Conservation (phyloP, 2,329 filamentous ascomycete genomes). For the Sporothrix sp. region DNA sequence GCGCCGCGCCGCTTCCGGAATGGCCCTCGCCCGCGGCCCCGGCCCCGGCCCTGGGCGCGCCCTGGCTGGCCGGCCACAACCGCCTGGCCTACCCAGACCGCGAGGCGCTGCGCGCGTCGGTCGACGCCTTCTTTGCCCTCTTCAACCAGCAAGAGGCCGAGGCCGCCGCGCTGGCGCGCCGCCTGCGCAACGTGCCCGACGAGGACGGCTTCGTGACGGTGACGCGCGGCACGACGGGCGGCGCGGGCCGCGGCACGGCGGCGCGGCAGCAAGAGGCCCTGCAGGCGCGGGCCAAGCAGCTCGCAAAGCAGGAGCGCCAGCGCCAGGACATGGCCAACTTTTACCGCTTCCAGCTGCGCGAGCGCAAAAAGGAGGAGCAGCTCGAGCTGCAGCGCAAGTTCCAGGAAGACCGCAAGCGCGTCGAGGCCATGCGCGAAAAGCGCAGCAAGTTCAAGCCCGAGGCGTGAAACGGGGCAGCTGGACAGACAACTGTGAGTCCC, state of each 20-base stretch:
- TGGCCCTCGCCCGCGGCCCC: not conserved
- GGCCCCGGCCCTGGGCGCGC: conserved; percentile 39
- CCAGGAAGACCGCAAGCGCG: conserved; percentile 64
- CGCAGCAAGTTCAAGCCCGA: conserved; percentile 51
- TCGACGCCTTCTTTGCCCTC: conserved; percentile 79
- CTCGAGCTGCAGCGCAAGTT: conserved; percentile 60
- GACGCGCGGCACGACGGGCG: conserved; percentile 65
- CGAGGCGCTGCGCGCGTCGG: conserved; percentile 54
- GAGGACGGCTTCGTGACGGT: conserved; percentile 96
- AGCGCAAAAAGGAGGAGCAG: conserved; percentile 69
- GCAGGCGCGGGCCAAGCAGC: conserved; percentile 47
- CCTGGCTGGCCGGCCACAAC: conserved; percentile 56
- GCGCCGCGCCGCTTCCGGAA: conserved; percentile 28
- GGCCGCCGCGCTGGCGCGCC: conserved; percentile 51
- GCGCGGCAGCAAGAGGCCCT: conserved; percentile 63
- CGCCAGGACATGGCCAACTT: conserved; percentile 61
- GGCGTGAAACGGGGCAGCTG: conserved; percentile 22
- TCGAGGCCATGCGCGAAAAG: conserved; percentile 60
- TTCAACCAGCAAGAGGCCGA: conserved; percentile 64
- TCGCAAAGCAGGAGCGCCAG: conserved; percentile 50
- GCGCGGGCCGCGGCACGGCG: conserved; percentile 55
- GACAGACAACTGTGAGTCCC: not conserved
- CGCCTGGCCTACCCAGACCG: conserved; percentile 61
- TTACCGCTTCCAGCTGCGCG: conserved; percentile 74
- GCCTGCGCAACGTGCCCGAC: conserved; percentile 69